Evolutionary conservation across 345 rosid species (phyloP).

Genomic region (Mercurialis annua): DNA sequence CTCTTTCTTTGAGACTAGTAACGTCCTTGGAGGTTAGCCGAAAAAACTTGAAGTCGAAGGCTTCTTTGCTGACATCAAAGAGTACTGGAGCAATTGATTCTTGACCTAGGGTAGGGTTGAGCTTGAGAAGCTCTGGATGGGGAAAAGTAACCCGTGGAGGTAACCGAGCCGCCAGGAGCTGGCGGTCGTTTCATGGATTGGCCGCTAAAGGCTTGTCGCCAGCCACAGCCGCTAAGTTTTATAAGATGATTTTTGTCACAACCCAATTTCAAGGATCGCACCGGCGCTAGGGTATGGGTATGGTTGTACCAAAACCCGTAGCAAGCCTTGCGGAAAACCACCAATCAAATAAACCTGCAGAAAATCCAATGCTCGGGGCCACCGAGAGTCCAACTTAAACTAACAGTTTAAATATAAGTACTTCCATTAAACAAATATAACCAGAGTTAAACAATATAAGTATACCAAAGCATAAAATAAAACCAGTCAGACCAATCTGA

Average conservation of each 20-base stretch:
- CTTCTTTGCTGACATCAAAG: constrained; percentile 47
- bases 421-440: no score
- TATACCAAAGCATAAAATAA: no score
- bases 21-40: constrained; percentile 46
- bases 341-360: no score
- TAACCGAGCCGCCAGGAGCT: constrained; percentile 64
- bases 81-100: constrained; percentile 35
- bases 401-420: no score
- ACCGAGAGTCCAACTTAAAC: no score
- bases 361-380: no score
- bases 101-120: constrained; percentile 25
- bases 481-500: no score
- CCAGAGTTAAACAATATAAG: no score
- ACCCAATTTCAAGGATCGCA: no score
- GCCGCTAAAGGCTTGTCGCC: constrained; percentile 46
- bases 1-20: constrained; percentile 51
- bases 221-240: constrained; percentile 63
- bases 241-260: constrained; percentile 60
- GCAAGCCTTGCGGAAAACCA: no score
- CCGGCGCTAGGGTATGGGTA: no score
- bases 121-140: constrained; percentile 63
- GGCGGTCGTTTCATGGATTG: constrained; percentile 67
- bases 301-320: no score
- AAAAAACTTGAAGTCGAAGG: constrained; percentile 66
- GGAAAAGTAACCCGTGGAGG: constrained; percentile 70